Conservation (phyloP, 2,329 filamentous ascomycete genomes). For the Cytospora piceae region DNA sequence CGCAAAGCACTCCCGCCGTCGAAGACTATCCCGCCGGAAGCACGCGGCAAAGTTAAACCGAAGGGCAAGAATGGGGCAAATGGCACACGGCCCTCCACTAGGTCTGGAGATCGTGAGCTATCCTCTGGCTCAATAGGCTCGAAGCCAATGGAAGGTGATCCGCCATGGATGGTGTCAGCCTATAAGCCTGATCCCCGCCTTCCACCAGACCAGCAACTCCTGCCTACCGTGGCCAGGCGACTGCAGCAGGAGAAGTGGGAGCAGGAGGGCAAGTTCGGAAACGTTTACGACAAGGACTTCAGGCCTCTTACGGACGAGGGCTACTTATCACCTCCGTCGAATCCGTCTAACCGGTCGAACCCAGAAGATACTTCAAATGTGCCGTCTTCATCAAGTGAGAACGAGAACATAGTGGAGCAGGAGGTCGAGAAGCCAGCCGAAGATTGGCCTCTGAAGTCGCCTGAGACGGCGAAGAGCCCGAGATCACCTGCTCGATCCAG, state of each 20-base stretch:
- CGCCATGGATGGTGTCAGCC: slow-evolving; percentile 91
- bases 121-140: slow-evolving; percentile 40
- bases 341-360: too few species aligned
- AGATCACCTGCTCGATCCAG: slow-evolving; percentile 49
- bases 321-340: slow-evolving; percentile 48
- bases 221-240: slow-evolving; percentile 89
- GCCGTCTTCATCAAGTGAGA: slow-evolving; percentile 26
- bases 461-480: slow-evolving; percentile 52
- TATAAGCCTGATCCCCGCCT: slow-evolving; percentile 95
- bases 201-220: slow-evolving; percentile 91
- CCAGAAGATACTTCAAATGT: background rate
- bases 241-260: slow-evolving; percentile 96
- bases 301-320: slow-evolving; percentile 75
- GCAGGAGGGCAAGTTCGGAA: slow-evolving; percentile 84
- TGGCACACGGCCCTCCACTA: slow-evolving; percentile 64
- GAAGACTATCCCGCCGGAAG: slow-evolving; percentile 46
- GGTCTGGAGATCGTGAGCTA: slow-evolving; percentile 62
- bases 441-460: slow-evolving; percentile 64
- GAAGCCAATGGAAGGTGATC: slow-evolving; percentile 86
- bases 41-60: slow-evolving; percentile 67
- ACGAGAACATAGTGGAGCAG: slow-evolving; percentile 35
- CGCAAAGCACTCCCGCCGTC: slow-evolving; percentile 52
- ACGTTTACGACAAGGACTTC: slow-evolving; percentile 85
- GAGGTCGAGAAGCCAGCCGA: slow-evolving; percentile 40
- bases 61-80: slow-evolving; percentile 64